Evolutionary conservation across 352 stramenopile species (phyloP), one percentile per base, ranked within the genome.

Genomic region (Phytophthora sp.): DNA sequence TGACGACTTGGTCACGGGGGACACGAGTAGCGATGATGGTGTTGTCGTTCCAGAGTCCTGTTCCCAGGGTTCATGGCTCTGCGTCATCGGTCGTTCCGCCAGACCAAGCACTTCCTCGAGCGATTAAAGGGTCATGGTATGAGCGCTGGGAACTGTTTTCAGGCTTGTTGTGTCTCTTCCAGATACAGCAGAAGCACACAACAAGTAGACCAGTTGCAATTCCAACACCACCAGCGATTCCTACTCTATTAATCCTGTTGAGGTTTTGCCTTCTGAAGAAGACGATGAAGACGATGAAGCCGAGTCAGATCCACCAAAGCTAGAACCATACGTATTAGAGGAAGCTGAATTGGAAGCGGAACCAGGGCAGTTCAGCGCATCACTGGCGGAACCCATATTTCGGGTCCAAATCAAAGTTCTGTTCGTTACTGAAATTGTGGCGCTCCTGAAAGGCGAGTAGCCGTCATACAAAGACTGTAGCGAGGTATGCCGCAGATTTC

Each of bases 21-120:
- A 60, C 39, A 13, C 39, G 52, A 37, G 52, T 60, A 5, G 39
- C 52, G 10, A 52, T 60, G 31, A 60, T 60, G 11, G 12, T 5
- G 28, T 28, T 28, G 17, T 60, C 39, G 15, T 60, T 60, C 39
- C 52, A 60, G 4, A 60, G 39, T 2, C 52, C 52, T 18, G 17
- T 5, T 27, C 39, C 52, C 13, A 60, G 18, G 2, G 27, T 52
- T 5, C 27, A 52, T 7, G 21, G 30, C 21, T 60, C 52, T 9
- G 53, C 45, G 15, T 34, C 42, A 28, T 32, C 53, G 23, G 53
- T 62, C 4, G 31, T 3, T 1, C 30, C 42, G 32, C 53, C 30
- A 12, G 41, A 45, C 30, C 23, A 46, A 46, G 31, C 41, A 23
- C 53, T 62, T 24, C 53, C 24, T 23, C 53, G 10, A 41, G 31